A percentile compares a stretch with the other conserved stretches of the same genome.
phyloP scores from a whole-genome alignment of 106 monocot species.

The Dendrobium officinale region DNA sequence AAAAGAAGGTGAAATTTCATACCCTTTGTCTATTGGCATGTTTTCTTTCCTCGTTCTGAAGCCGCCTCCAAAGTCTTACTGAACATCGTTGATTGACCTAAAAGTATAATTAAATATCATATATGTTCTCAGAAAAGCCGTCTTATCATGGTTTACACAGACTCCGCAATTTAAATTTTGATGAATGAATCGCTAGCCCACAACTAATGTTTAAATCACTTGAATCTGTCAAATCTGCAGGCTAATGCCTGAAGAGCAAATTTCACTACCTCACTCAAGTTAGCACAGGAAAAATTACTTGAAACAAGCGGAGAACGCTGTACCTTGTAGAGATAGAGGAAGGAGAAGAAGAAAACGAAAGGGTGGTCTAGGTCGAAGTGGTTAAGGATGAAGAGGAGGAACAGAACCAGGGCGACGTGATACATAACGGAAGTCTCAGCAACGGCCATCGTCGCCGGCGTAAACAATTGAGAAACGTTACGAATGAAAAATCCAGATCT shows the following conservation, averaged over 20 bases:
- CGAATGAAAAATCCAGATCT: not conserved
- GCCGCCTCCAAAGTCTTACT: conserved; percentile 31
- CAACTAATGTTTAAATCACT: not conserved
- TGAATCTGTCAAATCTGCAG: not conserved
- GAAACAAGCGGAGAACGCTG: not conserved
- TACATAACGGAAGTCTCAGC: conserved; percentile 5
- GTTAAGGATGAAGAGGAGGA: conserved; percentile 6
- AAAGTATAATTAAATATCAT: not conserved
- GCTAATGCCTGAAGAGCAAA: not conserved
- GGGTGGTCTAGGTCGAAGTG: not conserved
- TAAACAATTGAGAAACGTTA: not conserved
- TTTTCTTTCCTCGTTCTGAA: conserved; percentile 67
- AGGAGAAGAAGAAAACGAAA: conserved; percentile 13
- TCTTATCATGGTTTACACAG: not conserved
- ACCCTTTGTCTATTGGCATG: conserved; percentile 57
- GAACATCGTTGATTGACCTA: conserved; percentile 64
- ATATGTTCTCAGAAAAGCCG: not conserved
- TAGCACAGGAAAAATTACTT: not conserved
- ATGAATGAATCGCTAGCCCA: not conserved
- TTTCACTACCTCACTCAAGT: not conserved
- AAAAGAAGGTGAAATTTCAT: conserved; percentile 6
- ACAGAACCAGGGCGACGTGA: conserved; percentile 9
- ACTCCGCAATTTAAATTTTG: no score
- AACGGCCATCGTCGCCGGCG: not conserved
- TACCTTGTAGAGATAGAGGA: conserved; percentile 16